These are phyloP conservation scores for Gastrodia elata DNA, from an alignment of 106 monocot species.

Conservation along the genomic window DNA sequence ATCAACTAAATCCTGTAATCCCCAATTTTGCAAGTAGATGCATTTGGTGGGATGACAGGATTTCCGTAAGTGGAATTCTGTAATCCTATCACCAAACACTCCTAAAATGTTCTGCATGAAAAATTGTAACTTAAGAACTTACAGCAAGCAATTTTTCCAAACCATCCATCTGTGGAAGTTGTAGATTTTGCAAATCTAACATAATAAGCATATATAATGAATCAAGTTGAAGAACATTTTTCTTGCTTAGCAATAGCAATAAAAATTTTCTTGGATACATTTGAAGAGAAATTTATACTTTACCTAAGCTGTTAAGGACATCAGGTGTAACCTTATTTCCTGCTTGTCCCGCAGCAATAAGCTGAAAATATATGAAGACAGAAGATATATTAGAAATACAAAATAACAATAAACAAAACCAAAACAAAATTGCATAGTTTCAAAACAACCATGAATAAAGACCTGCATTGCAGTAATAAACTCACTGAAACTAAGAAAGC, in stretches of 20 bases:
- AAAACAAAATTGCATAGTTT: neutral
- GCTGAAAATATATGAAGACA: constrained; percentile 17
- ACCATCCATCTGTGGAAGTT: constrained; percentile 50
- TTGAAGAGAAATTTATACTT: neutral
- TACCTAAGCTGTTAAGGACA: constrained; percentile 33
- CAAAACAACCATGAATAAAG: neutral
- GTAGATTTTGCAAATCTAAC: constrained; percentile 32
- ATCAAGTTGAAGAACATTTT: neutral
- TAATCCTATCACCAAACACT: too few species aligned
- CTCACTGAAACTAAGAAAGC: constrained; percentile 63
- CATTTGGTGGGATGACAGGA: too few species aligned
- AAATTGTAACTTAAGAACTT: constrained; percentile 6
- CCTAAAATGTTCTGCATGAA: neutral
- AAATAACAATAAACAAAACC: neutral
- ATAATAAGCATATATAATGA: constrained; percentile 5
- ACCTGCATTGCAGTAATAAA: constrained; percentile 82
- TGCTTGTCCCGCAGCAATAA: constrained; percentile 40
- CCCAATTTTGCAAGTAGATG: too few species aligned
- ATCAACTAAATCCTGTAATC: too few species aligned
- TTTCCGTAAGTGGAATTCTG: too few species aligned
- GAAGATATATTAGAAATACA: neutral
- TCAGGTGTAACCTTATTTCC: constrained; percentile 51
- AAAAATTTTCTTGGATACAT: too few species aligned
- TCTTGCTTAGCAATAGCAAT: neutral
- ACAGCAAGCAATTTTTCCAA: constrained; percentile 44